These are phyloP conservation scores for Pichia membranifaciens DNA, from an alignment of 805 yeast genomes.

Conservation along the genomic window DNA sequence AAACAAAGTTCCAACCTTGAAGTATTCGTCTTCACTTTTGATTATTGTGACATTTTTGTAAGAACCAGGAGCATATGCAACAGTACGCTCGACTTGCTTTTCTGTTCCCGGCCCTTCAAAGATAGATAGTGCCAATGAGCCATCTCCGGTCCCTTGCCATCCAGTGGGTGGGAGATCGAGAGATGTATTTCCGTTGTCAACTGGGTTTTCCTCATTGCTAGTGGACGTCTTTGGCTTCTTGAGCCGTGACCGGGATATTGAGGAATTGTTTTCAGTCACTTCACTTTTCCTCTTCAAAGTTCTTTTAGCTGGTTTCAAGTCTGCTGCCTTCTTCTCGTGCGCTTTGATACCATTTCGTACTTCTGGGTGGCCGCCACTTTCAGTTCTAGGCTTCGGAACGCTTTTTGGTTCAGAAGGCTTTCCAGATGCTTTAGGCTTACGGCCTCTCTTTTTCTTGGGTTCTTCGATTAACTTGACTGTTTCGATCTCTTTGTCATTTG, in stretches of 20 bases:
- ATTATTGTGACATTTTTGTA: conserved; percentile 40
- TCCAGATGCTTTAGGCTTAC: too few species aligned
- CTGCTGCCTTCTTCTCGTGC: too few species aligned
- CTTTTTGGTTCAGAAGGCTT: too few species aligned
- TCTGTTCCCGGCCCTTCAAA: conserved; percentile 46
- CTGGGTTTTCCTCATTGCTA: too few species aligned
- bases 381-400: too few species aligned
- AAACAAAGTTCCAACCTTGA: conserved; percentile 58
- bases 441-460: too few species aligned
- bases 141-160: conserved; percentile 41
- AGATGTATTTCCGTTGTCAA: too few species aligned
- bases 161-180: conserved; percentile 35
- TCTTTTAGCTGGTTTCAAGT: too few species aligned
- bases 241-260: not conserved
- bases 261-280: not conserved
- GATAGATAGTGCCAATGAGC: conserved; percentile 40
- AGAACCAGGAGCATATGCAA: conserved; percentile 64
- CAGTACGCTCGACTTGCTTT: conserved; percentile 36
- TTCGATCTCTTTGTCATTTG: too few species aligned
- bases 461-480: too few species aligned
- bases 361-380: not conserved
- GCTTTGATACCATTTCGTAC: not conserved
- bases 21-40: conserved; percentile 44
- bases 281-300: too few species aligned
- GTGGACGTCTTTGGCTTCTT: not conserved